phyloP scores from a whole-genome alignment of 1,284 basidiomycete species.

The Papiliotrema nemorosa region DNA sequence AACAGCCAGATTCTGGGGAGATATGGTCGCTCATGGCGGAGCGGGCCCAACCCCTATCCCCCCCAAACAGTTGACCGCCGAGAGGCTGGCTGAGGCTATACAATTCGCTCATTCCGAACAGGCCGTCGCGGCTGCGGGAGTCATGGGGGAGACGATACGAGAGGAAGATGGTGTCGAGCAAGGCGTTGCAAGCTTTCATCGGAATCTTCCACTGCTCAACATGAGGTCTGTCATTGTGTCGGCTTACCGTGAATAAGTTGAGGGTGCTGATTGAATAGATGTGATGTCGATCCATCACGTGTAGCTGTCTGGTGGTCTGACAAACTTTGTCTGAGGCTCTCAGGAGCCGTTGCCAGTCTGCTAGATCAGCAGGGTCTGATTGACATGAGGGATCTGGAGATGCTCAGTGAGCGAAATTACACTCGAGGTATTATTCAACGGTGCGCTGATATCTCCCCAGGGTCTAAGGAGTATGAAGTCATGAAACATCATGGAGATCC shows the following conservation, averaged over 20 bases:
- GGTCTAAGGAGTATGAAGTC: constrained; percentile 56
- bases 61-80: constrained; percentile 54
- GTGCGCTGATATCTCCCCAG: constrained; percentile 30
- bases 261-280: constrained; percentile 40
- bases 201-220: constrained; percentile 58
- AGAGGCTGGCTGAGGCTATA: constrained; percentile 57
- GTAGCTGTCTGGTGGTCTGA: constrained; percentile 61
- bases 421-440: neutral
- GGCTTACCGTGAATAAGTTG: no score
- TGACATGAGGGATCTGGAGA: constrained; percentile 50
- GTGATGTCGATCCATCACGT: constrained; percentile 55
- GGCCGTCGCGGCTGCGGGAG: constrained; percentile 54
- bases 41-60: constrained; percentile 61
- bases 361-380: constrained; percentile 53
- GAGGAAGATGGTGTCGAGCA: constrained; percentile 55
- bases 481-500: constrained; percentile 7
- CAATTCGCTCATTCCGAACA: constrained; percentile 51
- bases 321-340: constrained; percentile 54
- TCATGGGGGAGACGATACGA: constrained; percentile 56
- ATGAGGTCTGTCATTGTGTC: constrained; percentile 51
- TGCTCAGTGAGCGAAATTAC: constrained; percentile 51
- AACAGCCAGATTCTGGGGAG: constrained; percentile 48
- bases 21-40: constrained; percentile 59
- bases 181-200: constrained; percentile 58
- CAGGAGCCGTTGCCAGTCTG: constrained; percentile 55